A percentile compares a stretch with the other conserved stretches of the same genome.
Conservation (phyloP, 345 rosid genomes). For the Angophora floribunda region DNA sequence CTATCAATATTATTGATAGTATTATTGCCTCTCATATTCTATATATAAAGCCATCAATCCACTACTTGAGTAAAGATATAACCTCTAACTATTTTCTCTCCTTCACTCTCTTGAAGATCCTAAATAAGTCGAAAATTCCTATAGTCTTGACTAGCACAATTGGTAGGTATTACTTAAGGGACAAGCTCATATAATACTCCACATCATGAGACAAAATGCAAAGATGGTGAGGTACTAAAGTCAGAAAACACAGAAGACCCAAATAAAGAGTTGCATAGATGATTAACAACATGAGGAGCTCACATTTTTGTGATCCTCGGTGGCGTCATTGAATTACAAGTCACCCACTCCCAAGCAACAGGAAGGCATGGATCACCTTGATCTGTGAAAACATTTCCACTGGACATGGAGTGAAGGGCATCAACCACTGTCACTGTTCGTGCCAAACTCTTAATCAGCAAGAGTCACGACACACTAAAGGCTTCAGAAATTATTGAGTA, state of each 20-base stretch:
- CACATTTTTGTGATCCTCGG: slow-evolving; percentile 95
- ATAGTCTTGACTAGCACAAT: neutral
- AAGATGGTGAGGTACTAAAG: neutral
- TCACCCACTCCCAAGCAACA: slow-evolving; percentile 70
- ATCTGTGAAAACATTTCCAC: slow-evolving; percentile 43
- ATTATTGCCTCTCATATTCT: neutral
- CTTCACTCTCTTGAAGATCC: neutral
- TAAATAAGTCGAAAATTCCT: neutral
- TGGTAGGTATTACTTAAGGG: neutral
- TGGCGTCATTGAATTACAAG: slow-evolving; percentile 53
- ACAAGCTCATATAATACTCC: neutral
- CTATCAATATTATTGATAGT: neutral
- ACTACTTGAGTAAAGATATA: neutral
- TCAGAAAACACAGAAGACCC: neutral
- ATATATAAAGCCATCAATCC: neutral
- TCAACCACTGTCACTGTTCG: slow-evolving; percentile 54
- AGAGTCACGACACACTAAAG: neutral
- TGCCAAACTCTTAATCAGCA: slow-evolving; percentile 1
- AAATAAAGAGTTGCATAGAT: neutral
- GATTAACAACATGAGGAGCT: slow-evolving; percentile 1
- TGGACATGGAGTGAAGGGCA: slow-evolving; percentile 37
- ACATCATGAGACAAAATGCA: neutral
- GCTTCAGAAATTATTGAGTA: neutral
- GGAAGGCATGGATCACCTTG: slow-evolving; percentile 96
- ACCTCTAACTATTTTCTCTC: neutral